Evolutionary conservation across 345 rosid genomes (phyloP), one percentile per base, ranked within the genome.

Genomic region (Hibiscus tridactylites): DNA sequence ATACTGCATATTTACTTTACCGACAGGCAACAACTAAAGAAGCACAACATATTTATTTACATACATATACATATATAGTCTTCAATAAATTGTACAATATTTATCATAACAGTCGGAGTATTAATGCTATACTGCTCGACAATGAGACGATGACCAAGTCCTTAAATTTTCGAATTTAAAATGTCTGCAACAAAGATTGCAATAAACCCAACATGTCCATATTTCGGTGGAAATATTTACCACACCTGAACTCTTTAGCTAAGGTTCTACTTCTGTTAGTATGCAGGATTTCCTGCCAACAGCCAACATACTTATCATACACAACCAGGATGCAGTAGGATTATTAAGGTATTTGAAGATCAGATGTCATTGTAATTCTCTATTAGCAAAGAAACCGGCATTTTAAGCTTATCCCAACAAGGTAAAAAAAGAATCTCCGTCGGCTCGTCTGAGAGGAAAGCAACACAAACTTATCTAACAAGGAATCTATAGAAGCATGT

Each of bases 401-500:
- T 35, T 66, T 33, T 28, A 54, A 52, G 59, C 26, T 53, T 53
- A 53, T n/a, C 24, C 58, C 6, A 54, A 54, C 17, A 42, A 54
- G 59, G 24, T 7, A 8, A 65, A 57, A 75, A n/a, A 3, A 65
- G 33, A 21, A 39, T 75, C 49, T 70, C 26, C 52, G 4, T 61
- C 37, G 57, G 26, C 52, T 35, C 63, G 52, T 44, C 44, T 65
- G 35, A 65, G 56, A 17, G 28, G 37, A 16, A 37, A n/a, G 5
- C 9, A 9, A 26, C 13, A 42, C 15, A 21, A 37, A 33, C 9
- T 2, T 60, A 68, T 10, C 37, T 21, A 52, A 54, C 56, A 52
- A 54, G 64, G 68, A 69, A 68, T 74, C 29, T 31, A 54, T 54
- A 16, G 39, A 59, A 69, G 15, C 68, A 42, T 42, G 46, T 42